These are phyloP conservation scores for Geotrichum aggregatum DNA, from an alignment of 1,139 yeast genomes.

Conservation along the genomic window DNA sequence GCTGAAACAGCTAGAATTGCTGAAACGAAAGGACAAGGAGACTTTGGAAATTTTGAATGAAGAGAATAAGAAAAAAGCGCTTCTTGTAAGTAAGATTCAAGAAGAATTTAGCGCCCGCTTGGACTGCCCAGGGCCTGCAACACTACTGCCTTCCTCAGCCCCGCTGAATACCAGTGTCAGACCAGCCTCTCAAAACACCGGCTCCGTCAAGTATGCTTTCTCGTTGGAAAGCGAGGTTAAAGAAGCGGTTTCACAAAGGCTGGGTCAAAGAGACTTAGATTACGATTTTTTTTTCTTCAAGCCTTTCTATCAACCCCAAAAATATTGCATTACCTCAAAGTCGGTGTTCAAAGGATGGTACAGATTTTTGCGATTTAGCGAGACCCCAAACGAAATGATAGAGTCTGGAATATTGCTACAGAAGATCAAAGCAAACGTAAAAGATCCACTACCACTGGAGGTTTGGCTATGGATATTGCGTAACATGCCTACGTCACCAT, in stretches of 20 bases:
- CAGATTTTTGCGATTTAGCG: neutral
- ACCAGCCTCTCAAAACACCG: no score
- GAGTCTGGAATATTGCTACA: slow-evolving; percentile 7
- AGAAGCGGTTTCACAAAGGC: neutral
- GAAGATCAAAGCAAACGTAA: neutral
- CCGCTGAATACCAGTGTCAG: neutral
- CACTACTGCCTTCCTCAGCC: neutral
- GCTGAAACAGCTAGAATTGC: neutral
- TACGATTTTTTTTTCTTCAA: slow-evolving; percentile 8
- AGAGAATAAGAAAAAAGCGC: neutral
- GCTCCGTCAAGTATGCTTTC: neutral
- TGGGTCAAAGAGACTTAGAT: neutral
- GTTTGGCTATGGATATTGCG: slow-evolving; percentile 9
- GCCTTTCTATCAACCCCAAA: neutral
- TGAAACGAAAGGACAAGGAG: neutral
- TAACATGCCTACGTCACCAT: neutral
- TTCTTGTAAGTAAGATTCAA: neutral
- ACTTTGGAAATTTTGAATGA: neutral
- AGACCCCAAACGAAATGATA: slow-evolving; percentile 7
- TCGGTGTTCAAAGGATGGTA: slow-evolving; percentile 8
- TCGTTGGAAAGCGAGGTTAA: neutral
- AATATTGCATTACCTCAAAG: neutral
- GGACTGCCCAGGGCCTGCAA: neutral
- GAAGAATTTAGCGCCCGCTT: neutral
- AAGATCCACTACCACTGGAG: neutral